These are phyloP conservation scores for Nakazawaea sp. DNA, from an alignment of 805 yeast genomes.

Conservation along the genomic window DNA sequence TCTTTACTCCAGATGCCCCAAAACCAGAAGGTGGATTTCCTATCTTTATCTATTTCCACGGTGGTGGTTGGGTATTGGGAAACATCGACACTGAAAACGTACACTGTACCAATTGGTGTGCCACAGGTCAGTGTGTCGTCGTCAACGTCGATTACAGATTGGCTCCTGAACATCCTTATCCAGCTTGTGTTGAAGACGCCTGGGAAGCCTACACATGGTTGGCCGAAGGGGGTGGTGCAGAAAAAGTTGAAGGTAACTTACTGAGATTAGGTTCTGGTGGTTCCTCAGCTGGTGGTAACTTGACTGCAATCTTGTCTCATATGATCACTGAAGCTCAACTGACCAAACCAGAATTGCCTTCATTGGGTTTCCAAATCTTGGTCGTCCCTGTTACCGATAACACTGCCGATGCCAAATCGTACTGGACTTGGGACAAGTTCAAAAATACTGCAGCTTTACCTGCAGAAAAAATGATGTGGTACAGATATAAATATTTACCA, in stretches of 20 bases:
- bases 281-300: constrained; percentile 38
- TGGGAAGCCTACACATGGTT: constrained; percentile 28
- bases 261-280: constrained; percentile 35
- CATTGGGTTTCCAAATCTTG: constrained; percentile 30
- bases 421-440: constrained; percentile 30
- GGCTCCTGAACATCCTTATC: constrained; percentile 44
- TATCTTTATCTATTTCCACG: constrained; percentile 32
- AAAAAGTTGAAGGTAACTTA: constrained; percentile 21
- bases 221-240: constrained; percentile 16
- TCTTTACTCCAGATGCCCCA: constrained; percentile 30
- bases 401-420: constrained; percentile 29
- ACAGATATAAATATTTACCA: constrained; percentile 32
- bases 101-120: constrained; percentile 33
- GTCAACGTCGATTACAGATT: constrained; percentile 41
- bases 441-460: constrained; percentile 36
- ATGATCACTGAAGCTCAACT: constrained; percentile 26
- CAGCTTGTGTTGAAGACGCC: constrained; percentile 40
- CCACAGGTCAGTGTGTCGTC: constrained; percentile 28
- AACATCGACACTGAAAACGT: constrained; percentile 33
- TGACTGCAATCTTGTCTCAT: constrained; percentile 22
- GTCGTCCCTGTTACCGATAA: constrained; percentile 39
- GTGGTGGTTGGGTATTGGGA: constrained; percentile 40
- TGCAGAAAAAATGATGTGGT: constrained; percentile 39
- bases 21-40: constrained; percentile 32
- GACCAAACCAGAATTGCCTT: constrained; percentile 24